Evolutionary conservation across 805 yeast genomes (phyloP), one percentile per base, ranked within the genome.

Genomic region (Yamadazyma phyllophila): DNA sequence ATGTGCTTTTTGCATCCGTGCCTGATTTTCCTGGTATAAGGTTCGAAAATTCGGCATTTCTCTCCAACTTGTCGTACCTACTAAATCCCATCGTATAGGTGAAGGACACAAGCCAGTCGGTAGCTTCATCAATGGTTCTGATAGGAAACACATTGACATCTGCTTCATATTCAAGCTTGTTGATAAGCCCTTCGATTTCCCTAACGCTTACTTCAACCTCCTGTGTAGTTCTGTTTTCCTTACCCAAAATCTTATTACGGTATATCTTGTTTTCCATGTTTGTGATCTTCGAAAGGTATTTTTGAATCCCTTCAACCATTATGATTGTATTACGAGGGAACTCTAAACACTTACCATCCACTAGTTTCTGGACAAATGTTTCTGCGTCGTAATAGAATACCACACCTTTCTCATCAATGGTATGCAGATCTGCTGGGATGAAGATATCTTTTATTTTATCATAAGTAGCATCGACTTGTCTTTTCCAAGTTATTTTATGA

Each of bases 21-120:
- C 86, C 86, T 5, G 86, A 80, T 55, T 69, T 75, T 9, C 82
- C 73, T 1, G 61, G 65, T 4, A 83, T 82, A 7, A 85, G 61
- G 51, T 78, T 80, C 1, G 84, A 74, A 44, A 80, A 69, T 32
- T 76, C 76, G 46, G 71, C 68, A 56, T 80, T 77, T 50, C 88
- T 62, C 48, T 80, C 75, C 31, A 63, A 62, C 16, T 78, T 78
- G 55, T 83, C 89, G 60, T 79, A 78, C 26, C 80, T 56, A 10
- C 78, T 66, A 12, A 65, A 58, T 0, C 81, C 71, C 6, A 84
- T 70, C 0, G 88, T 71, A 52, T 81, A 77, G 0, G 86, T 67
- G 50, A 83, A 73, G 12, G 83, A 75, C 38, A 69, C 74, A 12
- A 83, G 56, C 81, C 88, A 81, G 3, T 64, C 70, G 1, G 70